Evolutionary conservation across 2,329 filamentous ascomycete genomes (phyloP).

Genomic region (Fusarium fracticaudum): DNA sequence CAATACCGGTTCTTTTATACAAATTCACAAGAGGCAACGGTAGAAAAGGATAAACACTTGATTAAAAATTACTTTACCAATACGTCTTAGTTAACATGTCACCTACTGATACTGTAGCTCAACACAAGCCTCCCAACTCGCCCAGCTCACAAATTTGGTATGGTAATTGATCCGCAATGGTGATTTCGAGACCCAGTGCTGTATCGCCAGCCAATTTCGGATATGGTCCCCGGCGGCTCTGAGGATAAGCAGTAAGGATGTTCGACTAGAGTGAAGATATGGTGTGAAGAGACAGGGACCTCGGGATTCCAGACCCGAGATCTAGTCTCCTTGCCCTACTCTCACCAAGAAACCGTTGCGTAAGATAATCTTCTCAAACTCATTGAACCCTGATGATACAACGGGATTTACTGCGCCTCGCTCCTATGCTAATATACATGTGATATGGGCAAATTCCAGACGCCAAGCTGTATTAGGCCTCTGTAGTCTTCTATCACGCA

Average conservation of each 20-base stretch:
- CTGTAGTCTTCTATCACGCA: neutral
- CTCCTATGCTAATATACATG: rapidly evolving
- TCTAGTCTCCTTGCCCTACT: too few species aligned
- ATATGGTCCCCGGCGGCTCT: too few species aligned
- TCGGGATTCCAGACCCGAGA: too few species aligned
- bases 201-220: too few species aligned
- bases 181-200: too few species aligned
- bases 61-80: neutral
- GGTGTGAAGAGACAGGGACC: too few species aligned
- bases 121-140: neutral
- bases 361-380: neutral
- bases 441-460: neutral
- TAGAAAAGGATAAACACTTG: neutral
- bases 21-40: neutral
- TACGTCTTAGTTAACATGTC: neutral
- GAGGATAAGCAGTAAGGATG: too few species aligned
- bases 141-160: neutral
- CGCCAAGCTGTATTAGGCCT: neutral
- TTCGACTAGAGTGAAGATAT: too few species aligned
- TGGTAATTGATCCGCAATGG: too few species aligned
- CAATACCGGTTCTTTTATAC: neutral
- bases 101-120: neutral
- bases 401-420: rapidly evolving
- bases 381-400: rapidly evolving
- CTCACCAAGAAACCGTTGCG: too few species aligned